Conservation (phyloP, 2,329 filamentous ascomycete genomes). For the Harringtonia aguacate region DNA sequence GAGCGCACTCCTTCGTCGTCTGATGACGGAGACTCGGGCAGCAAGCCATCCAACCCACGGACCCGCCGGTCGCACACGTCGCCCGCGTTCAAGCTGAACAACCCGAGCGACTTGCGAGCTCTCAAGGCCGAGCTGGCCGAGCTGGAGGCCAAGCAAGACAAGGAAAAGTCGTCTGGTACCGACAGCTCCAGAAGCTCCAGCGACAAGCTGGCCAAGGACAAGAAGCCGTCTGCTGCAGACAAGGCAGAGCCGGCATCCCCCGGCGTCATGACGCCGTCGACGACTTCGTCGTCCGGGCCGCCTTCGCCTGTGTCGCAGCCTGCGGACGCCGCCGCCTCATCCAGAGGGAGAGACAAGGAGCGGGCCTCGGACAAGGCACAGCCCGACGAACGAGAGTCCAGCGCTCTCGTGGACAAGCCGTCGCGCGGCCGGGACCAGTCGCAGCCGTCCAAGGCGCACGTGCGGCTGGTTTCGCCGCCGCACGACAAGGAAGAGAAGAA, state of each 20-base stretch:
- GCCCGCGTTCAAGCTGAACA: conserved; percentile 39
- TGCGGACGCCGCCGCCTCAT: conserved; percentile 10
- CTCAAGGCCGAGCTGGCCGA: conserved; percentile 10
- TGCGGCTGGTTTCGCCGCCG: conserved; percentile 67
- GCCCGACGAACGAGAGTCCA: background rate
- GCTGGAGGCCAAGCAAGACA: conserved; percentile 1
- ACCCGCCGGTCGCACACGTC: conserved; percentile 26
- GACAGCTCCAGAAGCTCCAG: background rate
- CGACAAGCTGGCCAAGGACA: background rate
- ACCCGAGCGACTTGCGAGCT: conserved; percentile 35
- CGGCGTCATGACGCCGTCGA: conserved; percentile 9
- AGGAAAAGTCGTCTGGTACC: background rate
- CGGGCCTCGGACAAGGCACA: background rate
- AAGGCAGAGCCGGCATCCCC: conserved; percentile 6
- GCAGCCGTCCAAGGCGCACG: conserved; percentile 10
- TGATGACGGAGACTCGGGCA: conserved; percentile 24
- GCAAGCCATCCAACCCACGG: conserved; percentile 19
- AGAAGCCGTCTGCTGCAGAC: background rate
- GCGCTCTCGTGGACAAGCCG: background rate
- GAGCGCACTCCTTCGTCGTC: conserved; percentile 18
- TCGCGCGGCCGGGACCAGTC: conserved; percentile 5
- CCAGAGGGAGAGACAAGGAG: background rate
- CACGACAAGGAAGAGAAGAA: conserved; percentile 31
- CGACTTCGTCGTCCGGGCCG: conserved; percentile 8
- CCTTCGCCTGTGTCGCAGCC: conserved; percentile 19